Evolutionary conservation across 805 yeast genomes (phyloP).

Genomic region (Teunomyces atbi): DNA sequence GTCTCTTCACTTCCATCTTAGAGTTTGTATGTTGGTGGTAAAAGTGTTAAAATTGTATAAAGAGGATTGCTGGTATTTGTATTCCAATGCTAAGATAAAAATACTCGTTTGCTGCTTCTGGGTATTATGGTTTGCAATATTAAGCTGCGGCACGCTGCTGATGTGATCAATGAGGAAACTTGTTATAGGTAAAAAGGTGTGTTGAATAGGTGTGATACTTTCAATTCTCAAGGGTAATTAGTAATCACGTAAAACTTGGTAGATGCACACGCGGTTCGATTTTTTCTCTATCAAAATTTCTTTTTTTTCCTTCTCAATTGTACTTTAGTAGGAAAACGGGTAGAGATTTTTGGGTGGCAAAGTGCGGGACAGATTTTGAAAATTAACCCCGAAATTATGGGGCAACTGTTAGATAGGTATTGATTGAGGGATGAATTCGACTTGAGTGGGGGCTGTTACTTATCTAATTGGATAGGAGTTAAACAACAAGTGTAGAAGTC

Average conservation of each 20-base stretch:
- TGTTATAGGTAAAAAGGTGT: not conserved
- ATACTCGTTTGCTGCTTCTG: too few species aligned
- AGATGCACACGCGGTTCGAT: not conserved
- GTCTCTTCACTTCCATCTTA: conserved; percentile 23
- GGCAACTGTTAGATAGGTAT: not conserved
- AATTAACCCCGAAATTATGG: not conserved
- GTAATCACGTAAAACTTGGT: conserved; percentile 1
- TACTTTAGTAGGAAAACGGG: not conserved
- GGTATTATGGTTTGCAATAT: not conserved
- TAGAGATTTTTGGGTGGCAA: conserved; percentile 1
- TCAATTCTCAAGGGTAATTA: not conserved
- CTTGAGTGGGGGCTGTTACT: not conserved
- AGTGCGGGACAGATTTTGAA: not conserved
- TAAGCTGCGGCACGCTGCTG: not conserved
- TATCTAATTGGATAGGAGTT: not conserved
- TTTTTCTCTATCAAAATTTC: not conserved
- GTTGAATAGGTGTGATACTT: not conserved
- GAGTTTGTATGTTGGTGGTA: too few species aligned
- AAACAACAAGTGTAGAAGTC: not conserved
- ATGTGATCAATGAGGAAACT: not conserved
- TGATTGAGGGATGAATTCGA: not conserved
- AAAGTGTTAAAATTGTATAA: too few species aligned
- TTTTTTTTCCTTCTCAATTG: not conserved
- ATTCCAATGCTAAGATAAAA: too few species aligned
- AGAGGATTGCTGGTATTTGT: too few species aligned